These are phyloP conservation scores for Nasturtium officinale DNA, from an alignment of 345 rosid species.

Conservation along the genomic window DNA sequence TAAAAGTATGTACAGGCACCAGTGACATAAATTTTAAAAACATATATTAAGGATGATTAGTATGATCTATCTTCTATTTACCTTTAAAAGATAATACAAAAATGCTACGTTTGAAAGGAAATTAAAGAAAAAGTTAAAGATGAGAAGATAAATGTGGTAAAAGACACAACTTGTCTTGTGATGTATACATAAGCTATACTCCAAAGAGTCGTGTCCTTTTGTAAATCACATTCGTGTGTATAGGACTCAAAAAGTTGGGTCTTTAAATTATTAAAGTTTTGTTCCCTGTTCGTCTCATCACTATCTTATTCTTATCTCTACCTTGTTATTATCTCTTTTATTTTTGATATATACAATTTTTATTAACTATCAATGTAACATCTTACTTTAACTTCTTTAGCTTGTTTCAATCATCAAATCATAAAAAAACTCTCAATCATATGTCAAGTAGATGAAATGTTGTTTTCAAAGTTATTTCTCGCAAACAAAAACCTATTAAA, in stretches of 20 bases:
- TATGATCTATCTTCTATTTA: neutral
- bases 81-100: neutral
- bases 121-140: neutral
- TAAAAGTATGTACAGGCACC: neutral
- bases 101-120: conserved; percentile 7
- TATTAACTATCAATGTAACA: conserved; percentile 11
- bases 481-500: neutral
- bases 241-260: neutral
- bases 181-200: conserved; percentile 32
- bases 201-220: conserved; percentile 42
- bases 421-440: conserved; percentile 11
- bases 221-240: conserved; percentile 39
- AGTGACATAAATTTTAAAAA: neutral
- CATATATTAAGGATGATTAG: neutral
- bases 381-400: conserved; percentile 29
- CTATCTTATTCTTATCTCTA: conserved; percentile 39
- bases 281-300: conserved; percentile 34
- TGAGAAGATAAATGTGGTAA: conserved; percentile 8
- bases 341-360: neutral
- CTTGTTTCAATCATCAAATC: conserved; percentile 28
- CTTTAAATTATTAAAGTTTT: conserved; percentile 39
- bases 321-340: neutral
- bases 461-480: conserved; percentile 2
- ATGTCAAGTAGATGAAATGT: neutral
- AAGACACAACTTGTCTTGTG: conserved; percentile 34